Percentiles rank a stretch among this genome's conserved stretches.
Conservation (phyloP, 345 rosid species). For the Salix arbutifolia region DNA sequence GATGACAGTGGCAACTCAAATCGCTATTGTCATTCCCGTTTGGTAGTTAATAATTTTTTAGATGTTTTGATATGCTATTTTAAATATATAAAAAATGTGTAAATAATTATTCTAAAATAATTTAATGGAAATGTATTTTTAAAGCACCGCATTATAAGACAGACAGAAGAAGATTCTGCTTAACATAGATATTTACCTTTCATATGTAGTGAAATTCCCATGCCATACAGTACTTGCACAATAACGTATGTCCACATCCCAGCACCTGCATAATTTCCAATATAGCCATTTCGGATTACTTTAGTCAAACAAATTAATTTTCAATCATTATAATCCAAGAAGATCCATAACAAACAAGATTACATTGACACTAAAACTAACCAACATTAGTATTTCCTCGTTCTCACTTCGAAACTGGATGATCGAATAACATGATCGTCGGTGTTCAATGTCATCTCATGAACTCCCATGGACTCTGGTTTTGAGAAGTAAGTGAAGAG, state of each 20-base stretch:
- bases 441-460: constrained; percentile 42
- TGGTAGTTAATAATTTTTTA: too few species aligned
- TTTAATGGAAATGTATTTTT: too few species aligned
- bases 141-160: too few species aligned
- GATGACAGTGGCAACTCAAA: too few species aligned
- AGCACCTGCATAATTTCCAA: neutral
- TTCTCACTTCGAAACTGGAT: constrained; percentile 60
- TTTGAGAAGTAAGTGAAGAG: constrained; percentile 89
- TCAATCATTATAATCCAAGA: neutral
- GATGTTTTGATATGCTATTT: too few species aligned
- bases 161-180: neutral
- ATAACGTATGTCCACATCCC: neutral
- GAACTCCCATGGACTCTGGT: constrained; percentile 62
- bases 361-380: constrained; percentile 2
- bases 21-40: too few species aligned
- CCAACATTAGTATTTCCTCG: constrained; percentile 50
- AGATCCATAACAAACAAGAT: constrained; percentile 9
- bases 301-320: constrained; percentile 15
- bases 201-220: neutral
- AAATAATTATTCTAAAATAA: too few species aligned
- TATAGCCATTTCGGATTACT: neutral
- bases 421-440: constrained; percentile 81
- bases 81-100: too few species aligned
- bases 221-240: neutral
- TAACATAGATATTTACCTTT: neutral